Base-by-base conservation (phyloP, 768 basidiomycete genomes). In the Ramaria sp. region DNA sequence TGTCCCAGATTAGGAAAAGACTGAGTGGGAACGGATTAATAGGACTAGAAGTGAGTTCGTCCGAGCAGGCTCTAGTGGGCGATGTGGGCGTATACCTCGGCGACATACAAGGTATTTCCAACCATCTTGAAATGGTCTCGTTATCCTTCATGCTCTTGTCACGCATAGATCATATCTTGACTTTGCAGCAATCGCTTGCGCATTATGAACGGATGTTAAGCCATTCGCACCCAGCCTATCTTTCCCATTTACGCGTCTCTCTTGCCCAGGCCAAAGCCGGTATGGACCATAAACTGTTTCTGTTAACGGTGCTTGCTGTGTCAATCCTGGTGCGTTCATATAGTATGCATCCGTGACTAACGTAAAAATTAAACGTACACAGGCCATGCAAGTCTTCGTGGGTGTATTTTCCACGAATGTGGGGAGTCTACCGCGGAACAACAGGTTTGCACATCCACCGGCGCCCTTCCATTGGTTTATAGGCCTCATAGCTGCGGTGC, bases 171-270 rank as follows among this genome's bases (percentile, higher is more conserved):
- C 94, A 97, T 67, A 91, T 96, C 62, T 68, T 93, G 22, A 83
- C 89, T 2, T 72, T 97, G 56, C 90, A 94, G 64, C 86, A 90
- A 63, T 80, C 88, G 1, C 77, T 97, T 57, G 76, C 72, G 11
- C 87, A 95, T 69, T 91, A 89, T 70, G 92, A 97, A 65, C 85
- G 86, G 31, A 86, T 92, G 71, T 75, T 97, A 50, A 84, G 85
- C 60, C 85, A 94, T 62, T 87, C 88, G 17, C 90, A 94, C 63
- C 91, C 91, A 0, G 83, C 83, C 1, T 94, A 94, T 67, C 72
- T 94, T 6, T 80, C 84, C 12, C 84, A 91, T 54, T 78, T 97
- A 5, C 78, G 83, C 7, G 71, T 84, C 1, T 76, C 77, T 15
- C 78, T 82, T 37, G 75, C 78, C 6, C 72, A 74, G 34, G 77